These are phyloP conservation scores for Aspergillus luchuensis DNA, from an alignment of 2,329 filamentous ascomycete genomes.

Conservation along the genomic window DNA sequence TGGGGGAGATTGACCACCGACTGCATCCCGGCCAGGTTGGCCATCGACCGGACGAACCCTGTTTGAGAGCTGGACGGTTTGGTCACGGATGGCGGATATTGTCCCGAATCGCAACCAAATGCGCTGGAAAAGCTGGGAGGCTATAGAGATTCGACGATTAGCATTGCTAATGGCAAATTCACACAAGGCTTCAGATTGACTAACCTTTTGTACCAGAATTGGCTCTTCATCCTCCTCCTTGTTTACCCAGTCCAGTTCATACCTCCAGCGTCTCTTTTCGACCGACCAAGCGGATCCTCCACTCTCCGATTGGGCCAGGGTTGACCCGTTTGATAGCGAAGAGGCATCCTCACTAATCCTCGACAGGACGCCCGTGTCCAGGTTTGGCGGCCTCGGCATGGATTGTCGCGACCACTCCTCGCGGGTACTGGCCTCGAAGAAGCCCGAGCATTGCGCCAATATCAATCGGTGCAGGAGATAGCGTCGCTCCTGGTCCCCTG, in stretches of 20 bases:
- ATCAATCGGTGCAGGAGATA: conserved; percentile 89
- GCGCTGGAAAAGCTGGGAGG: conserved; percentile 51
- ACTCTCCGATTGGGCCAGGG: conserved; percentile 41
- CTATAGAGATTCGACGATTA: conserved; percentile 21
- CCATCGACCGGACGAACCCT: conserved; percentile 84
- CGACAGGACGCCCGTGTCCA: conserved; percentile 33
- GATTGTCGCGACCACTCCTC: conserved; percentile 68
- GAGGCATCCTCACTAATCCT: conserved; percentile 40
- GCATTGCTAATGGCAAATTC: background rate
- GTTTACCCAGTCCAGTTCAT: conserved; percentile 78
- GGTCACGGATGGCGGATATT: conserved; percentile 59
- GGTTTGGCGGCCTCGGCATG: conserved; percentile 50
- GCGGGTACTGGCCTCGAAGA: conserved; percentile 80
- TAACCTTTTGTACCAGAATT: conserved; percentile 81
- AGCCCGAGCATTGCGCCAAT: conserved; percentile 84
- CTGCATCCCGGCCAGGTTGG: conserved; percentile 66
- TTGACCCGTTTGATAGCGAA: conserved; percentile 39
- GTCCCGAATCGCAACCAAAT: conserved; percentile 55
- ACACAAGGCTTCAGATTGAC: conserved; percentile 9
- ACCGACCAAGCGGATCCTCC: conserved; percentile 44
- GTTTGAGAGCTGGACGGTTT: conserved; percentile 64
- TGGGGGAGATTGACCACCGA: conserved; percentile 55
- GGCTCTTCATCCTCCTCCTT: conserved; percentile 73
- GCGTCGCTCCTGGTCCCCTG: conserved; percentile 70
- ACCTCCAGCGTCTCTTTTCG: conserved; percentile 72